Percentiles rank a stretch among this genome's conserved stretches.
These are phyloP conservation scores for Domatiomyces catenatus DNA, from an alignment of 2,329 filamentous ascomycete genomes.

Conservation along the genomic window DNA sequence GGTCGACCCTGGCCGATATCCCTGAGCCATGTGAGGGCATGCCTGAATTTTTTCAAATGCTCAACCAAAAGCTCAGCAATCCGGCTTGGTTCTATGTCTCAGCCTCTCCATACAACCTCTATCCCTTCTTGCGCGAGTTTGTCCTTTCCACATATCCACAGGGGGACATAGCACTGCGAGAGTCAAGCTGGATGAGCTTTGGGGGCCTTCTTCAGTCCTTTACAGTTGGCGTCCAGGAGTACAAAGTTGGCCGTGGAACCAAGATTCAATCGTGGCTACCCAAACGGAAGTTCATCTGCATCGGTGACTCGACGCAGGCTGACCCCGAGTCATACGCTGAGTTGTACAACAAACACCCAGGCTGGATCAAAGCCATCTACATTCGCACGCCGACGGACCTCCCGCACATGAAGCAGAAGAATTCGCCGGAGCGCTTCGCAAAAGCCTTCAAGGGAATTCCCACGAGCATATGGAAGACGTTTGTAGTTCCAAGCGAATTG, in stretches of 20 bases:
- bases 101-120: constrained; percentile 86
- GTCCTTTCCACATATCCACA: constrained; percentile 53
- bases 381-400: constrained; percentile 73
- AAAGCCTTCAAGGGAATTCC: constrained; percentile 67
- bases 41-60: constrained; percentile 63
- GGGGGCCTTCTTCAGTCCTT: constrained; percentile 63
- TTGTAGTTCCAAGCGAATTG: constrained; percentile 58
- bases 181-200: constrained; percentile 73
- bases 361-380: constrained; percentile 69
- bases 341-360: constrained; percentile 50
- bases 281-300: constrained; percentile 59
- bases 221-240: constrained; percentile 60
- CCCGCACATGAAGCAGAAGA: constrained; percentile 57
- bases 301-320: constrained; percentile 82
- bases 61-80: constrained; percentile 39
- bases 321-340: constrained; percentile 85
- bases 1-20: constrained; percentile 65
- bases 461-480: constrained; percentile 59
- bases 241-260: constrained; percentile 67
- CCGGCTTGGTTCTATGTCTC: constrained; percentile 87
- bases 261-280: constrained; percentile 71
- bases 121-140: constrained; percentile 69
- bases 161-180: constrained; percentile 70
- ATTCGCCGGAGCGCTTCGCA: constrained; percentile 60
- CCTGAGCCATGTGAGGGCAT: constrained; percentile 61